These are phyloP conservation scores for Trichosporon coremiiforme DNA, from an alignment of 1,284 basidiomycete species.

Conservation along the genomic window DNA sequence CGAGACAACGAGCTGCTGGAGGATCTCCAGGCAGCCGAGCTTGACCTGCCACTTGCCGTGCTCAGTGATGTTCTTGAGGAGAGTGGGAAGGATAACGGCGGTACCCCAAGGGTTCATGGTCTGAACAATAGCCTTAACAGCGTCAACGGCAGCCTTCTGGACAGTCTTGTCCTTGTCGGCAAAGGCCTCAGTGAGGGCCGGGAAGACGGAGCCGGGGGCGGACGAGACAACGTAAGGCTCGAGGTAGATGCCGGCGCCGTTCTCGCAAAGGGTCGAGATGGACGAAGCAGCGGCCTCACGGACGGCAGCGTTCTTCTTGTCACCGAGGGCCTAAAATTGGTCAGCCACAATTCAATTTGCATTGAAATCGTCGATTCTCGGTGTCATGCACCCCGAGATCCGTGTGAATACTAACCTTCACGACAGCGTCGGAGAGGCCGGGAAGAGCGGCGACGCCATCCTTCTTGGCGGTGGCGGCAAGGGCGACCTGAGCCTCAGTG, in stretches of 20 bases:
- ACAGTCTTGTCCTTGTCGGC: conserved; percentile 79
- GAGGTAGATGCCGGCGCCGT: conserved; percentile 77
- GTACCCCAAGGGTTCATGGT: conserved; percentile 90
- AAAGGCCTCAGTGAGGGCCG: conserved; percentile 84
- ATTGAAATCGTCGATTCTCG: neutral
- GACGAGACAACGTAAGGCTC: conserved; percentile 88
- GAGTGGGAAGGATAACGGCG: conserved; percentile 78
- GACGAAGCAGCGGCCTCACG: conserved; percentile 54
- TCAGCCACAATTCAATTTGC: conserved; percentile 8
- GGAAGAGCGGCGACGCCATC: conserved; percentile 81
- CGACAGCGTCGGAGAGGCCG: conserved; percentile 75
- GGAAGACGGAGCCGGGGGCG: conserved; percentile 68
- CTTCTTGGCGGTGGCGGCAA: conserved; percentile 76
- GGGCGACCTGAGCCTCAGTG: conserved; percentile 68
- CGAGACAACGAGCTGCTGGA: conserved; percentile 87
- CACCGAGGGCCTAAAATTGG: conserved; percentile 57
- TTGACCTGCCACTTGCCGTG: conserved; percentile 99
- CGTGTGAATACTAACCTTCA: conserved; percentile 62
- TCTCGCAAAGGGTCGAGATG: conserved; percentile 65
- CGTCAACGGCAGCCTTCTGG: conserved; percentile 75
- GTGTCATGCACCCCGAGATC: neutral
- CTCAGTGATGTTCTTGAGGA: conserved; percentile 71
- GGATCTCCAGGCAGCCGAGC: conserved; percentile 78
- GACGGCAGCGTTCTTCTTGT: conserved; percentile 62
- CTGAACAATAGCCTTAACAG: conserved; percentile 76